Conservation (phyloP, 257 asterid species). For the Haberlea rhodopensis region DNA sequence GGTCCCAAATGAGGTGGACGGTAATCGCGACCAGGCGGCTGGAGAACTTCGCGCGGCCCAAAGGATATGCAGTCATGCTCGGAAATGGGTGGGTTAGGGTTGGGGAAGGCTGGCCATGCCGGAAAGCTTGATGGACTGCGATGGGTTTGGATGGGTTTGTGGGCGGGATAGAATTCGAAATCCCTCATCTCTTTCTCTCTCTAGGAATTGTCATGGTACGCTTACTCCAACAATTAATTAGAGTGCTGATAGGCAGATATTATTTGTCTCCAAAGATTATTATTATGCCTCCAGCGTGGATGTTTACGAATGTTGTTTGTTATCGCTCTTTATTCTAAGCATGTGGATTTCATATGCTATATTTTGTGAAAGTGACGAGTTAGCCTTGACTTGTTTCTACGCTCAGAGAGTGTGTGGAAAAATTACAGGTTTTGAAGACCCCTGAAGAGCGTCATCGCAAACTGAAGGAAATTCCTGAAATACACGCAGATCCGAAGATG, state of each 20-base stretch:
- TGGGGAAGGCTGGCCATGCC: no score
- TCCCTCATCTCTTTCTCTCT: no score
- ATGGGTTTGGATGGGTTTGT: no score
- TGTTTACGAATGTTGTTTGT: slow-evolving; percentile 13
- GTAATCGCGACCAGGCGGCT: no score
- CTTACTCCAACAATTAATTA: background rate
- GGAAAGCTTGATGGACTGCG: no score
- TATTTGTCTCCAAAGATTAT: slow-evolving; percentile 3
- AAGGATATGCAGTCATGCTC: no score
- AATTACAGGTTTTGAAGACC: slow-evolving; percentile 79
- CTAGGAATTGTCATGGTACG: no score
- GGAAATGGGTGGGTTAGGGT: no score
- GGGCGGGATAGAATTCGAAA: no score
- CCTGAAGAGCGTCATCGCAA: slow-evolving; percentile 94
- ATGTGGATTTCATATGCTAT: slow-evolving; percentile 2
- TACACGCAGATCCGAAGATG: slow-evolving; percentile 93
- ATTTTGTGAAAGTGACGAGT: slow-evolving; percentile 13
- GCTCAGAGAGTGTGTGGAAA: slow-evolving; percentile 98
- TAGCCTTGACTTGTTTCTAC: slow-evolving; percentile 69
- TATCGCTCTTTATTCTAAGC: slow-evolving; percentile 5
- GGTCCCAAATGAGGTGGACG: no score
- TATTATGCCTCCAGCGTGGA: slow-evolving; percentile 13
- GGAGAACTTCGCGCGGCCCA: no score
- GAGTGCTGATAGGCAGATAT: slow-evolving; percentile 1
- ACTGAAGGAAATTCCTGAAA: slow-evolving; percentile 80